phyloP scores from a whole-genome alignment of 371 early-diverging fungal species.

The Syncephalastrum sp. region DNA sequence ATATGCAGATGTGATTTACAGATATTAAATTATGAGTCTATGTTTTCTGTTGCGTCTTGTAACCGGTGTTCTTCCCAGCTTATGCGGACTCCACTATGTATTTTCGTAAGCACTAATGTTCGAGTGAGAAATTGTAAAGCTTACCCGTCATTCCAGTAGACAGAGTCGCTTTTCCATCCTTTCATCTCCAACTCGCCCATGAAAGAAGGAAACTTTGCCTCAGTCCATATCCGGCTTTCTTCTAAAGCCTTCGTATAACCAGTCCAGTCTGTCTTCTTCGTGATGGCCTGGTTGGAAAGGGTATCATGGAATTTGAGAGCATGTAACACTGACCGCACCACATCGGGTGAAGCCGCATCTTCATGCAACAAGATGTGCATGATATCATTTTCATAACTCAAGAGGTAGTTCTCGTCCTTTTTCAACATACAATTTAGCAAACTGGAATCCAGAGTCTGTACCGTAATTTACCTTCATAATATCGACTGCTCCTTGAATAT shows the following conservation, averaged over 20 bases:
- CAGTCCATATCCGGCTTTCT: conserved; percentile 50
- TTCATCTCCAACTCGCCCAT: conserved; percentile 49
- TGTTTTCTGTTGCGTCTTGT: conserved; percentile 8
- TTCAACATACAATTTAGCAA: background rate
- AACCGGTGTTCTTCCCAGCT: conserved; percentile 15
- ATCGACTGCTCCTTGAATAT: conserved; percentile 37
- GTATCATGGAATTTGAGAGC: conserved; percentile 51
- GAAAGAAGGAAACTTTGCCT: conserved; percentile 44
- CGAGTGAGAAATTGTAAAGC: background rate
- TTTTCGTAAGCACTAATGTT: background rate
- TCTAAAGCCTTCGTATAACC: conserved; percentile 28
- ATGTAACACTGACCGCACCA: conserved; percentile 62
- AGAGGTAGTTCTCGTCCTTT: conserved; percentile 46
- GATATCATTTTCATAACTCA: conserved; percentile 41
- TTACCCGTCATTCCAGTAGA: conserved; percentile 64
- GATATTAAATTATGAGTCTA: no score
- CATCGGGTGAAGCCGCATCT: conserved; percentile 52
- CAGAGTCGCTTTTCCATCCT: conserved; percentile 61
- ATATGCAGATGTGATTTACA: no score
- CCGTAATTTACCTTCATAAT: conserved; percentile 30
- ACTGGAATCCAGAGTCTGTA: background rate
- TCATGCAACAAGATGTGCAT: conserved; percentile 55
- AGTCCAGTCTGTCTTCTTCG: conserved; percentile 32
- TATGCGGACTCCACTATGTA: conserved; percentile 10
- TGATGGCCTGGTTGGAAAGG: conserved; percentile 20